phyloP scores from a whole-genome alignment of 345 rosid genomes.

The Moricandia arvensis region DNA sequence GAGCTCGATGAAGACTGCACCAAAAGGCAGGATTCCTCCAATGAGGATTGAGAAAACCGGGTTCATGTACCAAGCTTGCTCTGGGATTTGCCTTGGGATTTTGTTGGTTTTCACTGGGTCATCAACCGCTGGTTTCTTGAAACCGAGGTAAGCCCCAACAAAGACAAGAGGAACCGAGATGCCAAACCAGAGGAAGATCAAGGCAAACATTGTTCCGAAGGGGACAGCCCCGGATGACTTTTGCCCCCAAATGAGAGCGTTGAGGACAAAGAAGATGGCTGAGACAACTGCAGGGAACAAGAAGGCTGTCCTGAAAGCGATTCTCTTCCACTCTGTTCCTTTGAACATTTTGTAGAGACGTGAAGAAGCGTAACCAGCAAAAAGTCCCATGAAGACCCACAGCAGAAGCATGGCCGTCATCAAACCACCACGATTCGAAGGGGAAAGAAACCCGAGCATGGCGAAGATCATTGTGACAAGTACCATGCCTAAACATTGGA shows the following conservation, averaged over 20 bases:
- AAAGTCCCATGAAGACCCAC: too few species aligned
- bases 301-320: constrained; percentile 48
- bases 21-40: constrained; percentile 82
- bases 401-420: constrained; percentile 68
- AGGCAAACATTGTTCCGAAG: constrained; percentile 80
- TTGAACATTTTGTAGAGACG: too few species aligned
- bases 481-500: constrained; percentile 74
- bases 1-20: constrained; percentile 81
- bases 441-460: constrained; percentile 78
- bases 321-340: too few species aligned
- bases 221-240: constrained; percentile 87
- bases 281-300: constrained; percentile 68
- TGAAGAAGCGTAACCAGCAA: too few species aligned
- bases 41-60: constrained; percentile 73
- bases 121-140: constrained; percentile 70
- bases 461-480: constrained; percentile 79
- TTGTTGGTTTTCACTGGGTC: constrained; percentile 83
- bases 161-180: constrained; percentile 74
- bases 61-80: constrained; percentile 92
- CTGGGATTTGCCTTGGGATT: constrained; percentile 80
- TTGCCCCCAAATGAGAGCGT: constrained; percentile 81
- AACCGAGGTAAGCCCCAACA: constrained; percentile 68
- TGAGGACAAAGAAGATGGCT: constrained; percentile 65
- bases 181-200: constrained; percentile 75
- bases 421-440: constrained; percentile 82